Evolutionary conservation across 805 yeast genomes (phyloP), one percentile per base, ranked within the genome.

Genomic region (Debaryomyces castellii): DNA sequence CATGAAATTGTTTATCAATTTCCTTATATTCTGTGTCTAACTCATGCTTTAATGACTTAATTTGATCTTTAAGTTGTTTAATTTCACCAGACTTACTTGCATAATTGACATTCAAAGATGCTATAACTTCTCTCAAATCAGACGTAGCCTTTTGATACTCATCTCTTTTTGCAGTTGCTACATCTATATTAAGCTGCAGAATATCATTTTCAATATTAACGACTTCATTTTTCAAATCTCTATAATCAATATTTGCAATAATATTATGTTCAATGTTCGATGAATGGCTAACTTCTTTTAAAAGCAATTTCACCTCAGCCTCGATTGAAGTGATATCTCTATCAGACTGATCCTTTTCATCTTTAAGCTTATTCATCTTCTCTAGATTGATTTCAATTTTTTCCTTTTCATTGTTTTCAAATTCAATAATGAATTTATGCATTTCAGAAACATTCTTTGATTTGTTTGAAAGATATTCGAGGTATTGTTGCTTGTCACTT

Each of bases 11-110:
- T 22, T 69, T 65, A 44, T 86, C 85, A 8, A 92, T 80, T 50
- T 85, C 80, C 40, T 78, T 74, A 55, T 82, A 94, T 50, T 91
- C 97, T 0, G 85, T 75, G 2, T 68, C 67, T 9, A 92, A 68
- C 57, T 90, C 97, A 4, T 63, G 61, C 17, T 74, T 67, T 8
- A 87, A 63, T 3, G 75, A 67, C 18, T 64, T 64, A 4, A 85
- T 74, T 56, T 90, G 96, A 51, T 82, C 89, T 40, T 82, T 80
- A 49, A 94, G 73, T 58, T 92, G 97, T 49, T 82, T 83, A 34
- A 88, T 77, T 62, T 92, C 98, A 17, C 99, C 99, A 18, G 81
- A 63, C 53, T 84, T 86, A 10, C 89, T 83, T 3, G 96, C 87
- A 54, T 87, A 82, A 42, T 64, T 62, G 1, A 90, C 76, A 49